These are phyloP conservation scores for Anisogramma anomala DNA, from an alignment of 2,329 filamentous ascomycete species.

Conservation along the genomic window DNA sequence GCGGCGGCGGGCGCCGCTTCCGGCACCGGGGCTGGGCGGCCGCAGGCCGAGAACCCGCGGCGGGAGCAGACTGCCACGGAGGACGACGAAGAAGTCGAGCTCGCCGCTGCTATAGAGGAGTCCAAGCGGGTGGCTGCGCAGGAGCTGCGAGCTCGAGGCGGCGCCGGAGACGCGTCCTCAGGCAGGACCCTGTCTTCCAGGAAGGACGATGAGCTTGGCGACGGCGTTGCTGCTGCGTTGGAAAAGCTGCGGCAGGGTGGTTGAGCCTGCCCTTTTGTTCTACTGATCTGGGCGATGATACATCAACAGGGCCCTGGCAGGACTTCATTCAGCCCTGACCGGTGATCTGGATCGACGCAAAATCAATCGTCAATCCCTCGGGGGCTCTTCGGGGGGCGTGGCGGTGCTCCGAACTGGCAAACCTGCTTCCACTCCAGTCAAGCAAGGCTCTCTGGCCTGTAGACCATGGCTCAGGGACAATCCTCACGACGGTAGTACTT, in stretches of 20 bases:
- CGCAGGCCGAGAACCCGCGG: slow-evolving; percentile 16
- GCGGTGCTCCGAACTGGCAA: too few species aligned
- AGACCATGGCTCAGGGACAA: too few species aligned
- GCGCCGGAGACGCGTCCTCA: slow-evolving; percentile 13
- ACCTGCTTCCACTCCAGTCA: too few species aligned
- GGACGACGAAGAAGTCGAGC: slow-evolving; percentile 38
- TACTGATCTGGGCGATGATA: too few species aligned
- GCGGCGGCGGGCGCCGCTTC: slow-evolving; percentile 23
- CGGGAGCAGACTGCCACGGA: slow-evolving; percentile 26
- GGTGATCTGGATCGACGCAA: too few species aligned
- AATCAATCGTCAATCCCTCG: too few species aligned
- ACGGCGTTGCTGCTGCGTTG: slow-evolving; percentile 49
- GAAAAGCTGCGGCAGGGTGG: slow-evolving; percentile 43
- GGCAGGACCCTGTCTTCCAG: slow-evolving; percentile 6
- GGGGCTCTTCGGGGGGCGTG: too few species aligned
- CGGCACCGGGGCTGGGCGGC: neutral
- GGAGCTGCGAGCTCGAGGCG: slow-evolving; percentile 18
- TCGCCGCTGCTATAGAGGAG: slow-evolving; percentile 36
- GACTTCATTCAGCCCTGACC: too few species aligned
- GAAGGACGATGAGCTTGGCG: slow-evolving; percentile 36
- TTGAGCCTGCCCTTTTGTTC: too few species aligned
- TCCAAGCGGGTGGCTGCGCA: slow-evolving; percentile 29
- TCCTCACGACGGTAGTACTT: too few species aligned
- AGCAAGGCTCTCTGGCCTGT: too few species aligned
- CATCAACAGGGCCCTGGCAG: too few species aligned